phyloP scores from a whole-genome alignment of 768 basidiomycete genomes.

The Mycena capillaripes region DNA sequence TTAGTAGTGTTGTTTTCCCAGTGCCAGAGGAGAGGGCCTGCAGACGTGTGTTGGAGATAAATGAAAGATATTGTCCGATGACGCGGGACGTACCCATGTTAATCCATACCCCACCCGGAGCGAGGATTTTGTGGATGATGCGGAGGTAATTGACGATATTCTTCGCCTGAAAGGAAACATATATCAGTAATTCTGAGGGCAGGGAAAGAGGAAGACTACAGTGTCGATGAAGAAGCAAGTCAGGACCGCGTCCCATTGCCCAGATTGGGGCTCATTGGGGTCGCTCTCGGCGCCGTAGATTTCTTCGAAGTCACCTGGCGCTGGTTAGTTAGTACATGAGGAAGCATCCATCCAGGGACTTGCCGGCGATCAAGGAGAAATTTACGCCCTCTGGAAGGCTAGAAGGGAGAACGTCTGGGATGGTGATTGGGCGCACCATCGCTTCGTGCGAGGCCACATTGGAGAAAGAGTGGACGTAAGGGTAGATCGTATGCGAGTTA shows the following conservation, averaged over 20 bases:
- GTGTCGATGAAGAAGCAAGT: conserved; percentile 99
- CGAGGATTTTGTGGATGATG: conserved; percentile 86
- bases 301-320: conserved; percentile 91
- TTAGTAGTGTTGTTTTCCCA: conserved; percentile 90
- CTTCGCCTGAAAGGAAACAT: conserved; percentile 70
- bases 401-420: conserved; percentile 90
- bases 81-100: conserved; percentile 74
- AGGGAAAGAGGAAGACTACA: conserved; percentile 54
- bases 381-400: conserved; percentile 73
- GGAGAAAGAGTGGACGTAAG: conserved; percentile 94
- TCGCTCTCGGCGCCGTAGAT: conserved; percentile 76
- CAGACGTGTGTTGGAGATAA: neutral
- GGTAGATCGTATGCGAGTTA: conserved; percentile 84
- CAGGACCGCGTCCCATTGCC: conserved; percentile 89
- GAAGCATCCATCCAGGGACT: conserved; percentile 33
- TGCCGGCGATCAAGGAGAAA: conserved; percentile 91
- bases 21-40: conserved; percentile 96
- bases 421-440: conserved; percentile 75
- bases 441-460: conserved; percentile 73
- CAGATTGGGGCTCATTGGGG: conserved; percentile 75
- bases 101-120: conserved; percentile 92
- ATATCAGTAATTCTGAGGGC: neutral
- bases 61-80: neutral
- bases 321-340: conserved; percentile 4
- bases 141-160: conserved; percentile 93